Evolutionary conservation across 2,329 filamentous ascomycete genomes (phyloP).

Genomic region (Periconia macrospinosa): DNA sequence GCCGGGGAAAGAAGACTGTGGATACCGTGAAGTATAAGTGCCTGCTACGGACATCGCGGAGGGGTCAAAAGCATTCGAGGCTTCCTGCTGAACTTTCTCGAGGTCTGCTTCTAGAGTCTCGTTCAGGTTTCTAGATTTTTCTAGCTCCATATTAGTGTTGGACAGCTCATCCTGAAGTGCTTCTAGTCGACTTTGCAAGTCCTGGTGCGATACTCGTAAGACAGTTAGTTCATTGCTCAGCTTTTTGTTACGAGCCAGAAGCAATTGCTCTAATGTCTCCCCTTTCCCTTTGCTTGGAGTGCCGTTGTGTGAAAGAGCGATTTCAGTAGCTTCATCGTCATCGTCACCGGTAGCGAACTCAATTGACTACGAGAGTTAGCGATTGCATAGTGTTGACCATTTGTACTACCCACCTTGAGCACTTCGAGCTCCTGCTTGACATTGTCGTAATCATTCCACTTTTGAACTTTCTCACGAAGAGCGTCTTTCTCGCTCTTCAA

Average conservation of each 20-base stretch:
- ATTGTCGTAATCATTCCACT: constrained; percentile 93
- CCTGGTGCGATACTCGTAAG: constrained; percentile 89
- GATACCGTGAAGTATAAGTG: constrained; percentile 81
- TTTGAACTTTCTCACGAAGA: constrained; percentile 79
- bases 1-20: constrained; percentile 59
- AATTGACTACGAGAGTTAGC: constrained; percentile 64
- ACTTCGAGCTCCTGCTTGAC: constrained; percentile 95
- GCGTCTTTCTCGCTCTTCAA: constrained; percentile 79
- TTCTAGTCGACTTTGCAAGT: constrained; percentile 79
- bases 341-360: constrained; percentile 88
- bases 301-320: constrained; percentile 50
- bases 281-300: constrained; percentile 62
- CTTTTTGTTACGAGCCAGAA: constrained; percentile 95
- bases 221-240: constrained; percentile 91
- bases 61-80: constrained; percentile 76
- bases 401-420: constrained; percentile 63
- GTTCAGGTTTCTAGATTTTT: constrained; percentile 81
- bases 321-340: constrained; percentile 54
- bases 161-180: constrained; percentile 82
- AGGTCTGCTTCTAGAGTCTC: constrained; percentile 91
- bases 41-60: constrained; percentile 91
- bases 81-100: constrained; percentile 81
- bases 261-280: constrained; percentile 85
- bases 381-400: neutral
- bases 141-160: constrained; percentile 79